These are phyloP conservation scores for Scedosporium aurantiacum DNA, from an alignment of 2,329 filamentous ascomycete species.

Conservation along the genomic window DNA sequence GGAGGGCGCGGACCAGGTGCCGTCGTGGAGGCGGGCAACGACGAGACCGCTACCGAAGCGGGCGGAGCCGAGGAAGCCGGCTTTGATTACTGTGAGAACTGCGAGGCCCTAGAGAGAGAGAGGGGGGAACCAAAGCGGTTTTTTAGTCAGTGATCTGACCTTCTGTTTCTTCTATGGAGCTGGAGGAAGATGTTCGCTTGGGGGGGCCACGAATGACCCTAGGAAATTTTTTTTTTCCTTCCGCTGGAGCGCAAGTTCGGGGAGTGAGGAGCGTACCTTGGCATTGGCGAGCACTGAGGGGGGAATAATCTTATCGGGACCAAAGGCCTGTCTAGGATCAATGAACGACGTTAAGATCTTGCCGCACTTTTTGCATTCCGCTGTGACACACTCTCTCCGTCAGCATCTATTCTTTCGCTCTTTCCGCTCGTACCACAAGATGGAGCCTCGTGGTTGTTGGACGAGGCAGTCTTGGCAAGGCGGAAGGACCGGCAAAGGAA, in stretches of 20 bases:
- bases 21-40: conserved; percentile 66
- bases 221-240: background rate
- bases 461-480: conserved; percentile 12
- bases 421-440: conserved; percentile 8
- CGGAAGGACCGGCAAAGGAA: conserved; percentile 11
- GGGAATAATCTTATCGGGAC: conserved; percentile 94
- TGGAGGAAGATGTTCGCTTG: too few relatives aligned
- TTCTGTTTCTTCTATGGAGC: too few relatives aligned
- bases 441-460: conserved; percentile 10
- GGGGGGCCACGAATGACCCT: background rate
- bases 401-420: background rate
- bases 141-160: background rate
- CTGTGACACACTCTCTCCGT: conserved; percentile 35
- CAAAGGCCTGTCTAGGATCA: conserved; percentile 85
- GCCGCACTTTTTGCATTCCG: conserved; percentile 93
- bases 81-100: conserved; percentile 77
- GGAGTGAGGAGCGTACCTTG: conserved; percentile 48
- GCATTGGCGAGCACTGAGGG: conserved; percentile 80
- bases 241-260: background rate
- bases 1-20: conserved; percentile 69
- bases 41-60: conserved; percentile 76
- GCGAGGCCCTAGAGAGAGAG: conserved; percentile 52
- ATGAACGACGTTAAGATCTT: conserved; percentile 94
- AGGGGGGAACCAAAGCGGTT: background rate
- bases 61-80: conserved; percentile 72